phyloP scores from a whole-genome alignment of 768 basidiomycete genomes.

The Lentinula detonsa region DNA sequence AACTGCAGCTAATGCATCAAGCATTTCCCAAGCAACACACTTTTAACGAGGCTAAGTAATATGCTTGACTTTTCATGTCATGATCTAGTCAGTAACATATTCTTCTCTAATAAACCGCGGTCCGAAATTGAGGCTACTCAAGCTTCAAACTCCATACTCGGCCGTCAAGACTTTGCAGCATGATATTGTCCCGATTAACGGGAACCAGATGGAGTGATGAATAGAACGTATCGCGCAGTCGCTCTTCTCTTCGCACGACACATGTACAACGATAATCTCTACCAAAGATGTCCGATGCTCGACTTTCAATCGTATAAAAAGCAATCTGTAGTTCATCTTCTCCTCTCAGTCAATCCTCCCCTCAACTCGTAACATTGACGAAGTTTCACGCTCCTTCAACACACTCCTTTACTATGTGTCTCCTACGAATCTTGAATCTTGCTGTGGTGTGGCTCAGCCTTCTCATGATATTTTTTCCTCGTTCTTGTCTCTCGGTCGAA shows the following conservation, averaged over 20 bases:
- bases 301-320: background rate
- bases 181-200: too few relatives aligned
- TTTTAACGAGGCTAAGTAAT: too few relatives aligned
- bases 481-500: slow-evolving; percentile 5
- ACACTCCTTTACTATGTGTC: background rate
- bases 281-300: background rate
- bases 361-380: background rate
- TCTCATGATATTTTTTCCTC: background rate
- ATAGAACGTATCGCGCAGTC: background rate
- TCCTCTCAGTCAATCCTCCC: background rate
- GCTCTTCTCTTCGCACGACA: background rate
- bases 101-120: too few relatives aligned
- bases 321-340: background rate
- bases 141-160: background rate
- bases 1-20: too few relatives aligned
- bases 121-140: background rate
- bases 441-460: background rate
- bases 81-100: too few relatives aligned
- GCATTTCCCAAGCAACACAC: too few relatives aligned
- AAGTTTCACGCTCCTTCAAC: background rate
- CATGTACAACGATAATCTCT: background rate
- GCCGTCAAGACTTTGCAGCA: background rate
- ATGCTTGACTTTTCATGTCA: too few relatives aligned
- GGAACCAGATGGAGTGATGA: too few relatives aligned
- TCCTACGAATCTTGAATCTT: background rate